phyloP scores from a whole-genome alignment of 2,329 filamentous ascomycete genomes.

The Thyridium curvatum region DNA sequence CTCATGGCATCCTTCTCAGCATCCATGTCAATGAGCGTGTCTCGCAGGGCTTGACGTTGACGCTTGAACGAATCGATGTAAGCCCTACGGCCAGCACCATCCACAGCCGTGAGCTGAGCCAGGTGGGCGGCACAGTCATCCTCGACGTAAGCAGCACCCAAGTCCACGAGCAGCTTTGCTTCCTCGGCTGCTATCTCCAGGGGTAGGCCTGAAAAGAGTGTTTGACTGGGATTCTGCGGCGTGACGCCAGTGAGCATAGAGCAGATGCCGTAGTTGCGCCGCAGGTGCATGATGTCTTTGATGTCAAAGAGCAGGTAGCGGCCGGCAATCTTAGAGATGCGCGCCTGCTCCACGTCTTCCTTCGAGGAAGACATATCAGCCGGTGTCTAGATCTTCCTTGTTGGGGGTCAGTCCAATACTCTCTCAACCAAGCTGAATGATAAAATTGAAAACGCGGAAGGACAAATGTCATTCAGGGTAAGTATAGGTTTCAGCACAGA shows the following conservation, averaged over 20 bases:
- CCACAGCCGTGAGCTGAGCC: conserved; percentile 51
- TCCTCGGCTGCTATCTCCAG: conserved; percentile 90
- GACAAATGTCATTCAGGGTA: conserved; percentile 9
- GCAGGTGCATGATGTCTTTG: conserved; percentile 69
- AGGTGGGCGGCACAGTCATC: conserved; percentile 72
- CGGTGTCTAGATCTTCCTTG: no score
- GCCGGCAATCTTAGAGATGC: conserved; percentile 73
- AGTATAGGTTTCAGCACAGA: conserved; percentile 28
- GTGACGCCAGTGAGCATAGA: conserved; percentile 82
- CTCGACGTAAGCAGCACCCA: conserved; percentile 69
- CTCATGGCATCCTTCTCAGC: conserved; percentile 21
- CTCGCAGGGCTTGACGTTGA: conserved; percentile 34
- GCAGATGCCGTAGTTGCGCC: conserved; percentile 75
- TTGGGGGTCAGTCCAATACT: no score
- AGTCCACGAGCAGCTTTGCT: conserved; percentile 72
- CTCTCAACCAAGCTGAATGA: background rate
- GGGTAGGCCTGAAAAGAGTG: conserved; percentile 84
- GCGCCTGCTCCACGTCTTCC: conserved; percentile 15
- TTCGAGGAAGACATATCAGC: no score
- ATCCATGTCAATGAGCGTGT: conserved; percentile 30
- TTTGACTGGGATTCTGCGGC: conserved; percentile 90
- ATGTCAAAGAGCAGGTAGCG: conserved; percentile 89
- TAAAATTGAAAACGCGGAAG: conserved; percentile 1
- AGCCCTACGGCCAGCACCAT: conserved; percentile 49
- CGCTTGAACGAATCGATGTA: conserved; percentile 55